phyloP scores from a whole-genome alignment of 2,329 filamentous ascomycete species.

The Xylaria sp. region DNA sequence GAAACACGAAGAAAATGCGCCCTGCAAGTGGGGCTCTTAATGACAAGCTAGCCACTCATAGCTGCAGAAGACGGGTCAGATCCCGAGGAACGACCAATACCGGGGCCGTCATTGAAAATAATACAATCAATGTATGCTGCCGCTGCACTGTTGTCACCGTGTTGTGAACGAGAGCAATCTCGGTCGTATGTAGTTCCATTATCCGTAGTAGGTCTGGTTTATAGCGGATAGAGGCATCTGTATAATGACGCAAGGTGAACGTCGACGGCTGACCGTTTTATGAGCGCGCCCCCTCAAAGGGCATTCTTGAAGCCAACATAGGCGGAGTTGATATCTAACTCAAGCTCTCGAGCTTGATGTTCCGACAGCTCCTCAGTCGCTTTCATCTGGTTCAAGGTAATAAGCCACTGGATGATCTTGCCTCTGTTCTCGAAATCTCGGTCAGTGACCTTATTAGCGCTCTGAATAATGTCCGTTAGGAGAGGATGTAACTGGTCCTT shows the following conservation, averaged over 20 bases:
- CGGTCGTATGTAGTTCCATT: neutral
- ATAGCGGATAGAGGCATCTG: neutral
- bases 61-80: constrained; percentile 11
- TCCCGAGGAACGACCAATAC: constrained; percentile 3
- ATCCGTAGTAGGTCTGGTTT: neutral
- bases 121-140: constrained; percentile 9
- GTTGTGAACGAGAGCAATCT: constrained; percentile 1
- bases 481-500: constrained; percentile 98
- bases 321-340: constrained; percentile 92
- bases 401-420: constrained; percentile 99
- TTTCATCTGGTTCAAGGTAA: constrained; percentile 97
- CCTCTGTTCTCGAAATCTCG: constrained; percentile 93
- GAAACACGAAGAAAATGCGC: constrained; percentile 33
- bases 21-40: constrained; percentile 31
- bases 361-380: constrained; percentile 90
- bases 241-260: neutral
- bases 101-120: constrained; percentile 6
- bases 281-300: constrained; percentile 52
- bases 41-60: constrained; percentile 33
- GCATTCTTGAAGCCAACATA: constrained; percentile 93
- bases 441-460: constrained; percentile 96
- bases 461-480: constrained; percentile 94
- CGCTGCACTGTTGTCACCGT: neutral
- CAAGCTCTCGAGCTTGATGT: constrained; percentile 86
- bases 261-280: neutral